Conservation (phyloP, 2,329 filamentous ascomycete species). For the Rugonectria rugulosa region DNA sequence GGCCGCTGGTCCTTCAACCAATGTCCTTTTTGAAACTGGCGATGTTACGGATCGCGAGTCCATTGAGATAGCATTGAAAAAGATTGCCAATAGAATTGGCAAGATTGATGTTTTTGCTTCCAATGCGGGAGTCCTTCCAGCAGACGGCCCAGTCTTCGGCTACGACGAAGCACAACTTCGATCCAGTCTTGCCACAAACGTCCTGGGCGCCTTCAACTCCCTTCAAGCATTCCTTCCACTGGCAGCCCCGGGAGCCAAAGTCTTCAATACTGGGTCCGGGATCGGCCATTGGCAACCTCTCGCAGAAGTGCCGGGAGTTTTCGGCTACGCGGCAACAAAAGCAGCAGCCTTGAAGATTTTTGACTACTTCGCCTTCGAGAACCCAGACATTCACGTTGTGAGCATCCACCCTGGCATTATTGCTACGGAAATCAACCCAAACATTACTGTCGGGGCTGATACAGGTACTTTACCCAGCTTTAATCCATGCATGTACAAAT, state of each 20-base stretch:
- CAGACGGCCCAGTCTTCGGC: not conserved
- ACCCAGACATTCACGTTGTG: slow-evolving; percentile 47
- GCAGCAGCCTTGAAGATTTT: slow-evolving; percentile 45
- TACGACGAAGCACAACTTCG: slow-evolving; percentile 19
- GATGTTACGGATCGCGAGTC: slow-evolving; percentile 36
- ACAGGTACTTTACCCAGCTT: too few relatives aligned
- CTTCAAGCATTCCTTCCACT: slow-evolving; percentile 34
- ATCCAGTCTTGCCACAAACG: slow-evolving; percentile 32
- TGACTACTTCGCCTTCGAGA: slow-evolving; percentile 44
- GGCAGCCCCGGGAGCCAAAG: slow-evolving; percentile 20
- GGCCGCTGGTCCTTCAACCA: slow-evolving; percentile 51
- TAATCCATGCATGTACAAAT: too few relatives aligned
- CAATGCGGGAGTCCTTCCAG: slow-evolving; percentile 23
- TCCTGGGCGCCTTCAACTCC: slow-evolving; percentile 34
- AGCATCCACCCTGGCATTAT: slow-evolving; percentile 52
- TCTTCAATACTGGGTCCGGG: slow-evolving; percentile 33
- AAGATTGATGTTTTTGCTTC: slow-evolving; percentile 29
- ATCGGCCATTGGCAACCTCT: slow-evolving; percentile 36
- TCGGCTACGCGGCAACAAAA: slow-evolving; percentile 46
- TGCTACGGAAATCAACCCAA: slow-evolving; percentile 47
- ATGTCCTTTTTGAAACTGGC: slow-evolving; percentile 38
- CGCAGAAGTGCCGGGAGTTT: slow-evolving; percentile 22
- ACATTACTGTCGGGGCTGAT: too few relatives aligned
- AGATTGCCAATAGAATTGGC: not conserved
- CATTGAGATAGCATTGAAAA: slow-evolving; percentile 5